A percentile compares a stretch with the other conserved stretches of the same genome.
Conservation (phyloP, 345 rosid genomes). For the Eucalyptus urophylla region DNA sequence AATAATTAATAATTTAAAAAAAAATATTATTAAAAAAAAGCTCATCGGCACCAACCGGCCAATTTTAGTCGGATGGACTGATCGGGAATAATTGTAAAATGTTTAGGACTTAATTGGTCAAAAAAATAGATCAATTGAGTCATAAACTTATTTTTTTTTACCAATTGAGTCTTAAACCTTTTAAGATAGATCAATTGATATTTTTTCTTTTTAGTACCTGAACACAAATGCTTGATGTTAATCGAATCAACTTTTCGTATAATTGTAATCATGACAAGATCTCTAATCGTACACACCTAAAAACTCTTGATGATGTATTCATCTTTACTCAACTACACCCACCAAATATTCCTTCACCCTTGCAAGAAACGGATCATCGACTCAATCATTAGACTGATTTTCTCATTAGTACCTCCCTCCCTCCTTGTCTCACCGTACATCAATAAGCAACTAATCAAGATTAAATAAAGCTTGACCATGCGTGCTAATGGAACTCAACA, state of each 20-base stretch:
- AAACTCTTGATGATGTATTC: background rate
- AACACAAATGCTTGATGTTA: background rate
- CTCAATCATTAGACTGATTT: background rate
- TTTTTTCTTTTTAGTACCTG: background rate
- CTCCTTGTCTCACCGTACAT: background rate
- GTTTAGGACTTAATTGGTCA: too few relatives aligned
- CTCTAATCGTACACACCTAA: background rate
- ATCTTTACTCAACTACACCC: background rate
- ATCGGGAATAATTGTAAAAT: too few relatives aligned
- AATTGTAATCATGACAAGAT: background rate
- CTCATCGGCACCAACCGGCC: rapidly evolving
- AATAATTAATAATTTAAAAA: too few relatives aligned
- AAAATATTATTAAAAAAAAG: too few relatives aligned
- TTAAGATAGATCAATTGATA: too few relatives aligned
- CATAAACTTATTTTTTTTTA: too few relatives aligned
- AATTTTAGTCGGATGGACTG: too few relatives aligned
- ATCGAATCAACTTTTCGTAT: background rate
- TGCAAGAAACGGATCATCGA: too few relatives aligned
- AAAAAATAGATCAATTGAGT: too few relatives aligned
- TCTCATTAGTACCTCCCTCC: background rate
- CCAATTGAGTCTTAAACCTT: too few relatives aligned
- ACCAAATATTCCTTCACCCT: background rate
- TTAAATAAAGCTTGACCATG: too few relatives aligned
- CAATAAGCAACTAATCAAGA: background rate
- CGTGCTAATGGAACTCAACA: background rate